Evolutionary conservation across 805 yeast genomes (phyloP), one percentile per base, ranked within the genome.

Genomic region (Nakazawaea peltata): DNA sequence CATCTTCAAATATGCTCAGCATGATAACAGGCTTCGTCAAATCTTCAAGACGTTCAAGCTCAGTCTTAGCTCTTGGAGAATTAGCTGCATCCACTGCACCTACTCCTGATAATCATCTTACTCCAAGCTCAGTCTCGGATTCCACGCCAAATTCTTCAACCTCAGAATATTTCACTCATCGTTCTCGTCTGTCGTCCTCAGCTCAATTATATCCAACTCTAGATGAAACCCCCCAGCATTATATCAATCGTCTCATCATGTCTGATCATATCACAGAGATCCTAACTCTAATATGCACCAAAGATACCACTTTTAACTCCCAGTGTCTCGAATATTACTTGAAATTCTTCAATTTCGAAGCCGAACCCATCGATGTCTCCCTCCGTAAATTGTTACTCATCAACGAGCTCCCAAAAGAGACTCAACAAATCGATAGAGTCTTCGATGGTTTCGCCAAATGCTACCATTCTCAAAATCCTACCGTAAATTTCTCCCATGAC

Each of bases 381-480:
- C 52, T 82, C 34, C 57, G 88, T 28, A 71, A 69, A 44, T 66
- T 81, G 33, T 53, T 82, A 28, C 63, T 75, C 60, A 56, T 65
- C 32, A 65, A 74, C 38, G 73, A 74, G 36, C 56, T 82, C 18
- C 92, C 92, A 0, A 68, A 64, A 41, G 92, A 82, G 47, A 61
- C 85, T 0, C 90, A 81, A 49, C 88, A 82, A 48, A 81, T 82
- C 33, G 90, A 82, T 46, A 60, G 87, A 31, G 65, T 79, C 3
- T 56, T 82, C 27, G 71, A 69, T 34, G 67, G 67, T 22, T 77
- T 82, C 53, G 69, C 82, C 8, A 49, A 48, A 19, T 63, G 69
- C 17, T 82, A 74, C 51, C 65, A 63, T 40, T 49, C 55, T 19
- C 65, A 51, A 36, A 69, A 71, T 41, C 60, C 61, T 0, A 49